Conservation (phyloP, 2,329 filamentous ascomycete species). For the Phialophora macrospora region DNA sequence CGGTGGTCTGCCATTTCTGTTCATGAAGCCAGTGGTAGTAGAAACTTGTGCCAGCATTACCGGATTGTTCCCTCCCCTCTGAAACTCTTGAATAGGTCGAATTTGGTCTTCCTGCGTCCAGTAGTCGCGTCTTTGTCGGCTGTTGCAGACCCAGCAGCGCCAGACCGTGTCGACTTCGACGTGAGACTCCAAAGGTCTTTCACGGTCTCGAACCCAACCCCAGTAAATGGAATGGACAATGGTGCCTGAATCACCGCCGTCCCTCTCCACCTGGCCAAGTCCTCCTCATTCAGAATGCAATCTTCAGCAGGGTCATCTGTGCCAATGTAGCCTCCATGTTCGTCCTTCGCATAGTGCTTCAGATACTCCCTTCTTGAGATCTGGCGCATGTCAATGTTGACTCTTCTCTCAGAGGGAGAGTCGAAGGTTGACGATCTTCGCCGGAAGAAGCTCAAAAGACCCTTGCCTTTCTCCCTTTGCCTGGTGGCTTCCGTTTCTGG, state of each 20-base stretch:
- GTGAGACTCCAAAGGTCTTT: background rate
- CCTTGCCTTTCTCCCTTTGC: constrained; percentile 2
- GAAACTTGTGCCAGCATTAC: background rate
- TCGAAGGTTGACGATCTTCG: constrained; percentile 13
- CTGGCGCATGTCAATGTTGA: constrained; percentile 32
- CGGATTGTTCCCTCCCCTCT: background rate
- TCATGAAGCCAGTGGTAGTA: background rate
- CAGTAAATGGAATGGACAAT: background rate
- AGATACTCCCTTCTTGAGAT: constrained; percentile 34
- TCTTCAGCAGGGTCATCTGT: constrained; percentile 35
- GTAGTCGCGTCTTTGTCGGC: background rate
- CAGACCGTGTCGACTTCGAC: background rate
- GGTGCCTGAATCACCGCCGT: background rate
- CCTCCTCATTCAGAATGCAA: constrained; percentile 34
- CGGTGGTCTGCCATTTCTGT: background rate
- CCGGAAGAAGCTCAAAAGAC: constrained; percentile 19
- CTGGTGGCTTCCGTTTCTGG: background rate
- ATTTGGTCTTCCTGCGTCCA: background rate
- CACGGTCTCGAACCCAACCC: background rate
- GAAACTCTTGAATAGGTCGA: background rate
- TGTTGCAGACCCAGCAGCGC: background rate
- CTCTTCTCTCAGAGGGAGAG: background rate
- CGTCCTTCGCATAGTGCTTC: constrained; percentile 38
- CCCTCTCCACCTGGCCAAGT: constrained; percentile 17
- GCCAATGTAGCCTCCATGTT: constrained; percentile 32